Evolutionary conservation across 2,329 filamentous ascomycete genomes (phyloP), one percentile per base, ranked within the genome.

Genomic region (Aspergillus novofumigatus): DNA sequence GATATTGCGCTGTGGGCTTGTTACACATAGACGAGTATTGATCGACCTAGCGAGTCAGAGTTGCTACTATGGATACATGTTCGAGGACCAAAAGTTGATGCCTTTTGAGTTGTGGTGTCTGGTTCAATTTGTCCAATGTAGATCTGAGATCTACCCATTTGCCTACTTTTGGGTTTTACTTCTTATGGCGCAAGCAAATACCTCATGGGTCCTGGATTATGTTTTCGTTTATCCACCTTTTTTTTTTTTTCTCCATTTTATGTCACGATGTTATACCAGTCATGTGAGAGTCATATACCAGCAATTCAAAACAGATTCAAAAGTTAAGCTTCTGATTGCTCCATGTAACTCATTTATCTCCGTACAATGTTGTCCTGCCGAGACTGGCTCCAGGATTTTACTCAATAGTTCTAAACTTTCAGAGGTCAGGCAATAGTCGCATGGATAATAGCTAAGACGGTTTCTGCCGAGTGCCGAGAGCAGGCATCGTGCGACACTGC

Each of bases 81-180:
- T 38, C 32, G 32, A 38, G 54, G 55, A 52, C 55, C 26, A 59
- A 62, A 64, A 65, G 58, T 59, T 57, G 62, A 64, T 59, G 60
- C 42, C 42, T 20, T 14, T 54, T 41, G 55, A 60, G 49, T 56
- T 47, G 29, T 52, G 32, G 52, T 47, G 56, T 58, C 47, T 45
- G 42, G 42, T 10, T 23, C 11, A 20, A 3, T 23, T 45, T n/a
- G 8, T 47, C 10, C 44, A 25, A 26, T 23, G 21, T 47, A 23
- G 44, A 23, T 47, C 32, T 26, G 44, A 47, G 44, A 47, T 25
- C 11, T 23, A 14, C 44, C 17, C 21, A 26, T 14, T 47, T 20
- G 21, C 17, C 44, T 23, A 14, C 21, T 47, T 47, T 25, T 47
- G 44, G 44, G 44, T 47, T 25, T 25, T 26, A 1, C 14, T 23